Evolutionary conservation across 495 filamentous ascomycete species (phyloP).

Genomic region (Apiosordaria backusii): DNA sequence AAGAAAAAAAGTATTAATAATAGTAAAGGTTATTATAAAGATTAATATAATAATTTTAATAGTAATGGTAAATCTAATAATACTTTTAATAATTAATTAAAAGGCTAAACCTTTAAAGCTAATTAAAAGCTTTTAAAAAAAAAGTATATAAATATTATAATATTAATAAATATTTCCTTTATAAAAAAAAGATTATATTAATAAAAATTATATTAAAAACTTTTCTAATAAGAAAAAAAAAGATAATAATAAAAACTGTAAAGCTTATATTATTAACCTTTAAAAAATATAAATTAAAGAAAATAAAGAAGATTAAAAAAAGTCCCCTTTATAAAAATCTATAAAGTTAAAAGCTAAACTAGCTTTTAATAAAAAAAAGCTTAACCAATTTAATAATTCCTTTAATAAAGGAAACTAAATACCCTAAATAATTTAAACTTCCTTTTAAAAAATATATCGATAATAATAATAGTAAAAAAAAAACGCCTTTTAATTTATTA

Average conservation of each 20-base stretch:
- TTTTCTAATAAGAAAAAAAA: no score
- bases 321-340: not conserved
- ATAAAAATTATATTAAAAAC: no score
- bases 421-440: not conserved
- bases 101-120: no score
- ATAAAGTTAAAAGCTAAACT: not conserved
- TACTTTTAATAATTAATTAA: no score
- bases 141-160: no score
- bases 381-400: not conserved
- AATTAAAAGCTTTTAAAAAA: no score
- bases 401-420: not conserved
- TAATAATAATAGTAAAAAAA: not conserved
- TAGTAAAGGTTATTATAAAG: no score
- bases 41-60: no score
- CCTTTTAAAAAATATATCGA: not conserved
- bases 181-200: no score
- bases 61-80: no score
- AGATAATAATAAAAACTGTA: not conserved
- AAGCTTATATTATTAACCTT: not conserved
- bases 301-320: not conserved
- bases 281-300: not conserved
- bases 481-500: not conserved
- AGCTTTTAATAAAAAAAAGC: not conserved
- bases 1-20: no score
- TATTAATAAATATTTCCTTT: no score